Evolutionary conservation across 441 rosid species (phyloP), one percentile per base, ranked within the genome.

Genomic region (Erodium moschatum): DNA sequence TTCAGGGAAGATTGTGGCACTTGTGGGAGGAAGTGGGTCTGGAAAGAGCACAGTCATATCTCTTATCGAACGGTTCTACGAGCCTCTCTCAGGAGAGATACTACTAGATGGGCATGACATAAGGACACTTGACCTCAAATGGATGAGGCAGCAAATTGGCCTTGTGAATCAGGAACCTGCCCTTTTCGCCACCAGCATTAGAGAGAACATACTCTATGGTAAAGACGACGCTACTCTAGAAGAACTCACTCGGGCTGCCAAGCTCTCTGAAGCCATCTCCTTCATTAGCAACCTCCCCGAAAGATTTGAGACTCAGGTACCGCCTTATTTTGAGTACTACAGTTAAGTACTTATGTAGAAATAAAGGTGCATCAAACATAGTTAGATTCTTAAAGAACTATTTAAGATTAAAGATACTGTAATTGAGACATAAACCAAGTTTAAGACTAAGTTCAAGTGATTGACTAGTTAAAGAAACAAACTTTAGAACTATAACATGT

Each of bases 111-210:
- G 64, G 8, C 64, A 81, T 69, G 73, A 87, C 70, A 75, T 88
- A 15, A 83, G 70, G 44, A 85, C 83, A 63, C 85, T 91, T 38
- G 96, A 94, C 70, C 81, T 91, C 67, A 91, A 85, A 71, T 91
- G 97, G 97, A 86, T 91, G 4, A 87, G 97, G 70, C 81, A 83
- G 75, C 94, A 89, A 69, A 84, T 91, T 71, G 98, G 97, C 1
- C 77, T 94, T 68, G 98, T 94, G 74, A 94, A 89, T 75, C 97
- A 94, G 77, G 98, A 94, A 76, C 97, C 97, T 18, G 96, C 97
- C 16, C 85, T 94, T 67, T 94, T 94, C 13, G 97, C 98, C 0
- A 85, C 97, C 18, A 85, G 80, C 0, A 94, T 91, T 46, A 83
- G 89, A 44, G 96, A 94, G 75, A 94, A 94, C 71, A 91, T 94